Conservation (phyloP, 768 basidiomycete species). For the Infundibulicybe gibba region DNA sequence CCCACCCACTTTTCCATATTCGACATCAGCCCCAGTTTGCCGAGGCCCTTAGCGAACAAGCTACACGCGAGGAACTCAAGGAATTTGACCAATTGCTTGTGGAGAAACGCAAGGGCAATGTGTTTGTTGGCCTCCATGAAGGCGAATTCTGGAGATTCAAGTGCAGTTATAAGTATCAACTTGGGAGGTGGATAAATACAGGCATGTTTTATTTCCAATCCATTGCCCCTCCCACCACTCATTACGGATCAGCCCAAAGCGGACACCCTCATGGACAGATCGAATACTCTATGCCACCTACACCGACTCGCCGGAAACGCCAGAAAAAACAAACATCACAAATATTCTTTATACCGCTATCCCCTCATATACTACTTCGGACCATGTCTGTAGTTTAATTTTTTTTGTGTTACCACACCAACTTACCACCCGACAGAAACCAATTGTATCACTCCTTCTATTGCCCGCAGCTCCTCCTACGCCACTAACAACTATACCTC, state of each 20-base stretch:
- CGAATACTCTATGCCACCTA: conserved; percentile 82
- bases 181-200: conserved; percentile 85
- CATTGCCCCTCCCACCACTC: not conserved
- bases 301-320: conserved; percentile 54
- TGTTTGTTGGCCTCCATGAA: conserved; percentile 74
- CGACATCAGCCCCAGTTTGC: conserved; percentile 30
- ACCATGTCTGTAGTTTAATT: conserved; percentile 60
- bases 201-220: conserved; percentile 34
- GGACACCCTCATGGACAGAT: conserved; percentile 92
- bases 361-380: conserved; percentile 83
- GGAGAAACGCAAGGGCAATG: conserved; percentile 60
- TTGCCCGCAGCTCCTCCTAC: conserved; percentile 48
- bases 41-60: conserved; percentile 43
- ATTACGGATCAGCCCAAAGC: conserved; percentile 44
- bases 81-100: conserved; percentile 70
- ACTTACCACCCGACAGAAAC: conserved; percentile 56
- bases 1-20: conserved; percentile 40
- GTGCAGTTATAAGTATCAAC: conserved; percentile 84
- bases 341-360: conserved; percentile 77
- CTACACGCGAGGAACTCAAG: conserved; percentile 54
- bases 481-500: not conserved
- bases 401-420: not conserved
- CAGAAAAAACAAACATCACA: conserved; percentile 48
- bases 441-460: conserved; percentile 71
- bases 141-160: conserved; percentile 90